Base-by-base conservation (phyloP, 2,329 filamentous ascomycete species). In the Ophiostoma pallidulum region DNA sequence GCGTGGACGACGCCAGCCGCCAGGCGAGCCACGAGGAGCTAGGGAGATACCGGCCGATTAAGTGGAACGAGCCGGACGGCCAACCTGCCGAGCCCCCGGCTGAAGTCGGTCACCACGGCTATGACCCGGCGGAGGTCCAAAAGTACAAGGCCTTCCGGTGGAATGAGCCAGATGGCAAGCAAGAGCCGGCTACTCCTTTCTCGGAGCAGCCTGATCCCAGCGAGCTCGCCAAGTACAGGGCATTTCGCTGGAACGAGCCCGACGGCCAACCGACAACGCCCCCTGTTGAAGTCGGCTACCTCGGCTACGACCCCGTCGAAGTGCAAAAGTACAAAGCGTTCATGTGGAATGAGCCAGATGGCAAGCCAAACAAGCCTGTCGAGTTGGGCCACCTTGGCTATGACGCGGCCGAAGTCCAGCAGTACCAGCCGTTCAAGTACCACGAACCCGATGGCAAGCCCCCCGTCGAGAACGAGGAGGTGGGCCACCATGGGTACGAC, bases 361-460 rank as follows among this genome's bases (percentile, higher is more conserved):
- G 53, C 22, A 33, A 54, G 48, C 48, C 53, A 4, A 29, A 13
- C 4, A 16, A 4, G 12, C 5, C 40, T 3, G 41, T 12, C 3
- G 49, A 48, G n/a, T 31, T 18, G 5, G 38, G 41, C 7, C 33
- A 71, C 47, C 59, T 69, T 4, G 45, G 18, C 13, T 41, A 71
- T 47, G 59, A 69, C 13, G 28, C 20, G 45, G 61, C 68, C 1
- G 64, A 69, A 45, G 56, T 68, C 9, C 51, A 63, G 31, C 47
- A 59, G 10, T 68, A 69, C 51, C 59, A 59, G 2, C 61, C 65
- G 3, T 57, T 65, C 13, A 49, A 46, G 5, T 65, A 60, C 57
- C 67, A 69, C 28, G 57, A 61, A 41, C 59, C 57, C 1, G 54
- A 60, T 28, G 59, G 57, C 33, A 57, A 58, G 41, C 37, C 51